Conservation (phyloP, 495 filamentous ascomycete genomes). For the Corynascus novoguineensis region DNA sequence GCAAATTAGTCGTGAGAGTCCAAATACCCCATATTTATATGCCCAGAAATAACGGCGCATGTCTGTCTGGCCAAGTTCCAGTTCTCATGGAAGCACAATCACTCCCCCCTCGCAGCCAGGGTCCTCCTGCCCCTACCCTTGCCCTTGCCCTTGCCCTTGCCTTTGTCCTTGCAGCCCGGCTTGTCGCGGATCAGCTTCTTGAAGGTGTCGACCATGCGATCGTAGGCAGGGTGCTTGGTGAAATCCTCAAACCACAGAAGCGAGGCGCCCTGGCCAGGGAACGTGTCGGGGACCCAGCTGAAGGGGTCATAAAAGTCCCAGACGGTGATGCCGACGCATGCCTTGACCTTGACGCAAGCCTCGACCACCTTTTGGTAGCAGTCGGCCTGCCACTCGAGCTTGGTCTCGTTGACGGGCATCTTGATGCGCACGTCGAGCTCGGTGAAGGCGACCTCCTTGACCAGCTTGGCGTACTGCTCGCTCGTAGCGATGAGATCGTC, state of each 20-base stretch:
- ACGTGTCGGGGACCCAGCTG: slow-evolving; percentile 55
- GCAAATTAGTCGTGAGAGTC: too few relatives aligned
- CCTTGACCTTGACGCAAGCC: slow-evolving; percentile 53
- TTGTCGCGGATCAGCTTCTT: slow-evolving; percentile 1
- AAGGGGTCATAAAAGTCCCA: slow-evolving; percentile 56
- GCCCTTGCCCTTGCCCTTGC: too few relatives aligned
- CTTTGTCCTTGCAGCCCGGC: neutral
- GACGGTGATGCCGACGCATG: slow-evolving; percentile 63
- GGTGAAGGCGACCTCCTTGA: slow-evolving; percentile 55
- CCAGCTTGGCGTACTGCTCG: slow-evolving; percentile 41
- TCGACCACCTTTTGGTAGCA: slow-evolving; percentile 50
- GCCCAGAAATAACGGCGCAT: too few relatives aligned
- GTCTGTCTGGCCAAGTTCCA: too few relatives aligned
- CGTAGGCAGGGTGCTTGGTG: slow-evolving; percentile 52
- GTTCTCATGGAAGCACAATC: neutral
- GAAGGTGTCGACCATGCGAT: slow-evolving; percentile 22
- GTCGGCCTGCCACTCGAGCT: slow-evolving; percentile 50
- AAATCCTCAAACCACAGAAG: slow-evolving; percentile 49
- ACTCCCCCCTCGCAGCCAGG: neutral
- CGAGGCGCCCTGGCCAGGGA: slow-evolving; percentile 50
- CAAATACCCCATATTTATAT: too few relatives aligned
- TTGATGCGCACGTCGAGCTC: slow-evolving; percentile 57
- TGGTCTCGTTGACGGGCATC: slow-evolving; percentile 40
- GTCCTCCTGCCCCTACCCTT: neutral
- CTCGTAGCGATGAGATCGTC: slow-evolving; percentile 43